Evolutionary conservation across 371 early-diverging fungal species (phyloP).

Genomic region (Mucor sp.): DNA sequence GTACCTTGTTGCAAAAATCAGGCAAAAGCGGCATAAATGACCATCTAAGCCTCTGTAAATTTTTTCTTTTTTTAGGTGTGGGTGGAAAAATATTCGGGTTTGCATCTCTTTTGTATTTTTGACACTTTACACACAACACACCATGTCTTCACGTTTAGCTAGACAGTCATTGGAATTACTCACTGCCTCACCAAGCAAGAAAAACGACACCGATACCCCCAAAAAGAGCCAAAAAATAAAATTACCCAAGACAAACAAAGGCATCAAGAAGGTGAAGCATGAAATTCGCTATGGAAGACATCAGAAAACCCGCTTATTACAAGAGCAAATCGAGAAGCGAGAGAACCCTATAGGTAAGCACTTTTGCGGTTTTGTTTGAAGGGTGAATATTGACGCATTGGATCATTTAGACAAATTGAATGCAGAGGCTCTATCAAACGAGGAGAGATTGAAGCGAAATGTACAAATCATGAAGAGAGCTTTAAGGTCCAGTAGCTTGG

Average conservation of each 20-base stretch:
- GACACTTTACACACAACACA: not conserved
- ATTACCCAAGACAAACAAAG: slow-evolving; percentile 61
- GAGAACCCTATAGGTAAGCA: slow-evolving; percentile 56
- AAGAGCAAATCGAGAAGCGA: slow-evolving; percentile 38
- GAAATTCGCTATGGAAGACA: slow-evolving; percentile 61
- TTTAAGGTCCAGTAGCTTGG: slow-evolving; percentile 33
- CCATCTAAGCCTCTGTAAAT: not conserved
- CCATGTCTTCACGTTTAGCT: slow-evolving; percentile 44
- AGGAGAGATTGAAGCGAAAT: slow-evolving; percentile 40
- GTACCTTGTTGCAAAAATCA: too few species aligned
- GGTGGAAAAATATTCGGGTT: not conserved
- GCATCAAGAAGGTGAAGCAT: slow-evolving; percentile 58
- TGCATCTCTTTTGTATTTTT: not conserved
- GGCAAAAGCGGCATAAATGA: not conserved
- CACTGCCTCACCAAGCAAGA: slow-evolving; percentile 19
- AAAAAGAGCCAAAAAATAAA: slow-evolving; percentile 19
- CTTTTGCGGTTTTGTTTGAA: not conserved
- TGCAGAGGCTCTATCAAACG: slow-evolving; percentile 26
- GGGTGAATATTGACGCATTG: not conserved
- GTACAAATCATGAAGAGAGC: slow-evolving; percentile 34
- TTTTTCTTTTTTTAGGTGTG: slow-evolving; percentile 7
- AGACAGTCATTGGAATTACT: slow-evolving; percentile 37
- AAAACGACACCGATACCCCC: not conserved
- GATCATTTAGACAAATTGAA: slow-evolving; percentile 29
- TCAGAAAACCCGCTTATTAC: slow-evolving; percentile 36